Evolutionary conservation across 1,284 basidiomycete genomes (phyloP), one percentile per base, ranked within the genome.

Genomic region (Leccinum griseonigrum): DNA sequence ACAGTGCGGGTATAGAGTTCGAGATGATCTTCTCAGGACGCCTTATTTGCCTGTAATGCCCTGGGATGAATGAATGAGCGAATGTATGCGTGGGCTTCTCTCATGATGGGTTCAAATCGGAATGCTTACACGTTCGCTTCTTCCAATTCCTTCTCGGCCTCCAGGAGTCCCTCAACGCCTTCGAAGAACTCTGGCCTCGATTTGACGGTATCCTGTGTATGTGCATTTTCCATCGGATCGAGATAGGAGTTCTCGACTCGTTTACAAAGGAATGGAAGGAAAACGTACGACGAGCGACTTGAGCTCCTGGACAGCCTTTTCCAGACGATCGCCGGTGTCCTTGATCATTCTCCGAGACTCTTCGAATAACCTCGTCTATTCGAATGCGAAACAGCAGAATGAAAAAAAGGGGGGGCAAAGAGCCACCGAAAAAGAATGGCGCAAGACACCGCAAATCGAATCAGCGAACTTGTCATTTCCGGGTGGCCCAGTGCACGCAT

Each of bases 321-420:
- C 83, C 32, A 94, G 77, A 58, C 88, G 83, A 60, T 74, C 80
- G 62, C 80, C 76, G 10, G 88, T 84, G 70, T 93, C 87, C 31
- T 79, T 79, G 64, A 95, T 83, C 91, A 94, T 92, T 82, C 86
- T 92, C 67, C 86, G 79, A 36, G 90, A 88, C 78, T 95, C 93
- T 64, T 90, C 88, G 62, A 88, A 73, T 75, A 95, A 82, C 71
- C 84, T 85, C 67, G 78, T 85, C 92, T 94, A 72, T 60, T 60
- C 38, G 58, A 63, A 58, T 10, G 32, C 29, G 8, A 36, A 32
- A 26, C 18, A 57, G 50, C 22, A 28, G 48, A 26, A 50, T 22
- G 22, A 14, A 28, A 50, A 50, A 50, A 57, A 6, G 5, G 40
- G 38, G 43, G 43, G 18, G 18, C 51, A 60, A 64, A 62, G 60